Evolutionary conservation across 73 alveolate genomes (phyloP).

Genomic region (Paraurostyla sp.): DNA sequence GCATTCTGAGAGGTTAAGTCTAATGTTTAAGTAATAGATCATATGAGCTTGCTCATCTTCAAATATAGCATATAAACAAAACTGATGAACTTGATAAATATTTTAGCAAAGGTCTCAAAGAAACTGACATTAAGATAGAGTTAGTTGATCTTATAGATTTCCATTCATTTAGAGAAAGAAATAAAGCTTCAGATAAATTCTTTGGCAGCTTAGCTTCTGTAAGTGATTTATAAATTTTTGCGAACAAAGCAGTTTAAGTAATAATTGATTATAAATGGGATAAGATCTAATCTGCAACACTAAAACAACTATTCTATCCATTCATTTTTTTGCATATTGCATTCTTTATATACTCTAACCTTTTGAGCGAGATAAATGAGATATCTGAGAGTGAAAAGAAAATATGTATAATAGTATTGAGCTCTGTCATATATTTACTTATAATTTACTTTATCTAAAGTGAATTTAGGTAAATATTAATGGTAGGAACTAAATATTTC

Average conservation of each 20-base stretch:
- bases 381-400: neutral
- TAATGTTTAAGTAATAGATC: too few species aligned
- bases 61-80: too few species aligned
- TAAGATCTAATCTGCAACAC: neutral
- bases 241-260: neutral
- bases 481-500: neutral
- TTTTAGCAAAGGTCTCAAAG: too few species aligned
- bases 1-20: too few species aligned
- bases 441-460: slow-evolving; percentile 18
- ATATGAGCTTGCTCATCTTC: too few species aligned
- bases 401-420: neutral
- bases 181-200: too few species aligned
- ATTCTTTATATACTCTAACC: slow-evolving; percentile 32
- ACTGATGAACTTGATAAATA: too few species aligned
- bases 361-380: neutral
- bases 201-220: too few species aligned
- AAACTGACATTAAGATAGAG: too few species aligned
- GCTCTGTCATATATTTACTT: neutral
- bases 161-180: too few species aligned
- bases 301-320: slow-evolving; percentile 17
- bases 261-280: slow-evolving; percentile 44
- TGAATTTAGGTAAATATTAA: slow-evolving; percentile 13
- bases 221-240: slow-evolving; percentile 3
- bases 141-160: too few species aligned
- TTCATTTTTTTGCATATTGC: slow-evolving; percentile 25